phyloP scores from a whole-genome alignment of 495 filamentous ascomycete species.

The Neurospora pannonica region DNA sequence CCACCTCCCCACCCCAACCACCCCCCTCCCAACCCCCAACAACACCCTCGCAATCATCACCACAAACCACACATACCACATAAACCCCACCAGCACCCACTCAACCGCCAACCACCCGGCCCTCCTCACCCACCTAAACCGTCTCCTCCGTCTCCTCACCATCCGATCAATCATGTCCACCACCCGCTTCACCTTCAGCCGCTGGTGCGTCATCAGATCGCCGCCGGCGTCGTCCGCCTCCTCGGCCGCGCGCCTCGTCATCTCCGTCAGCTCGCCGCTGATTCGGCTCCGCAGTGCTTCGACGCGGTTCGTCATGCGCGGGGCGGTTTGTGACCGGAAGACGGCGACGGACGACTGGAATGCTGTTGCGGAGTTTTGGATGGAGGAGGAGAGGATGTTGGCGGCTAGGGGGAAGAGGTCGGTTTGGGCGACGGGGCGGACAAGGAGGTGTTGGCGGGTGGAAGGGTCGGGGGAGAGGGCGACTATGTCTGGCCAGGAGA shows the following conservation, averaged over 20 bases:
- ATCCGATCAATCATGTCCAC: constrained; percentile 70
- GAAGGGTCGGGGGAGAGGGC: constrained; percentile 17
- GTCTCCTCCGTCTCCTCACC: constrained; percentile 53
- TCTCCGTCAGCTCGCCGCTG: constrained; percentile 36
- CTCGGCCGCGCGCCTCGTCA: constrained; percentile 56
- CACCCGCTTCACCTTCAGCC: constrained; percentile 66
- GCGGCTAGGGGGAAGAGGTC: constrained; percentile 64
- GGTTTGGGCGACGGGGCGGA: constrained; percentile 44
- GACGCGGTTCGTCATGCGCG: constrained; percentile 26
- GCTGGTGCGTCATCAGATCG: constrained; percentile 63
- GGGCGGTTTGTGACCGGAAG: constrained; percentile 24
- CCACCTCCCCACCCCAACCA: constrained; percentile 56
- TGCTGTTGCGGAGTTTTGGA: constrained; percentile 43
- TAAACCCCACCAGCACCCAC: constrained; percentile 67
- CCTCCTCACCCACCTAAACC: constrained; percentile 62
- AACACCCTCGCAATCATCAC: constrained; percentile 60
- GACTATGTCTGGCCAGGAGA: constrained; percentile 27
- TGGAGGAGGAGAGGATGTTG: constrained; percentile 45
- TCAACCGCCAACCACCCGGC: constrained; percentile 64
- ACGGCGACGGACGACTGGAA: constrained; percentile 45
- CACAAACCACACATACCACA: constrained; percentile 79
- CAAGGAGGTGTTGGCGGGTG: constrained; percentile 11
- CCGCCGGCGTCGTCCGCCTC: constrained; percentile 67
- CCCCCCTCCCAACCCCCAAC: constrained; percentile 48
- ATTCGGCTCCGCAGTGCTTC: constrained; percentile 25